Evolutionary conservation across 441 rosid species (phyloP).

Genomic region (Viola pubescens): DNA sequence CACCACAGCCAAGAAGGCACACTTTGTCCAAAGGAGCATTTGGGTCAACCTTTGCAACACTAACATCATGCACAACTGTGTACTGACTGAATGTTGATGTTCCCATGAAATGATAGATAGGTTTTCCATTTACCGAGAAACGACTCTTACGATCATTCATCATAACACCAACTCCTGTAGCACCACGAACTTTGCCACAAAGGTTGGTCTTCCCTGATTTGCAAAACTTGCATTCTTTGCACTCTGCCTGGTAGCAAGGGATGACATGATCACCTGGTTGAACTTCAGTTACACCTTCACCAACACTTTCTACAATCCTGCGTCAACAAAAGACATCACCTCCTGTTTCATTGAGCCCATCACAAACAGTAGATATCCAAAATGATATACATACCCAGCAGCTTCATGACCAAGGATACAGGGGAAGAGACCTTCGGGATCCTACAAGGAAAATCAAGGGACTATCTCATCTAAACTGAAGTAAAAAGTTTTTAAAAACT

Average conservation of each 20-base stretch:
- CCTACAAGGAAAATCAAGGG: conserved; percentile 36
- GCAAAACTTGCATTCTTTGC: conserved; percentile 92
- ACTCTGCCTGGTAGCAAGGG: conserved; percentile 97
- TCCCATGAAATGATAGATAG: conserved; percentile 94
- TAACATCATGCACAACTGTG: conserved; percentile 72
- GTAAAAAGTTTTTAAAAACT: neutral
- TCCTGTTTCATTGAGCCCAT: neutral
- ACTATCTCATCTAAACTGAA: conserved; percentile 3
- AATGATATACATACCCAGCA: conserved; percentile 59
- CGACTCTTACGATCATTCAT: conserved; percentile 79
- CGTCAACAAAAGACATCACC: conserved; percentile 12
- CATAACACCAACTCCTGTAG: conserved; percentile 95
- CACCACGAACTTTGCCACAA: conserved; percentile 80
- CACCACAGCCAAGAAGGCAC: conserved; percentile 98
- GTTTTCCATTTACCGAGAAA: conserved; percentile 78
- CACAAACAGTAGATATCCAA: conserved; percentile 1
- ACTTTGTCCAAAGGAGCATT: conserved; percentile 92
- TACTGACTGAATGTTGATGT: conserved; percentile 77
- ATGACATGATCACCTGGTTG: conserved; percentile 93
- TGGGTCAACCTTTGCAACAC: conserved; percentile 91
- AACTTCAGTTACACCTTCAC: conserved; percentile 93
- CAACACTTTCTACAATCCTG: conserved; percentile 93
- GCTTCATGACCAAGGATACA: conserved; percentile 98
- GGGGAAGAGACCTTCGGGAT: conserved; percentile 96
- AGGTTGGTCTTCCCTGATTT: conserved; percentile 95